Base-by-base conservation (phyloP, 176 grass and related monocot genomes). In the Elymus sibiricus region DNA sequence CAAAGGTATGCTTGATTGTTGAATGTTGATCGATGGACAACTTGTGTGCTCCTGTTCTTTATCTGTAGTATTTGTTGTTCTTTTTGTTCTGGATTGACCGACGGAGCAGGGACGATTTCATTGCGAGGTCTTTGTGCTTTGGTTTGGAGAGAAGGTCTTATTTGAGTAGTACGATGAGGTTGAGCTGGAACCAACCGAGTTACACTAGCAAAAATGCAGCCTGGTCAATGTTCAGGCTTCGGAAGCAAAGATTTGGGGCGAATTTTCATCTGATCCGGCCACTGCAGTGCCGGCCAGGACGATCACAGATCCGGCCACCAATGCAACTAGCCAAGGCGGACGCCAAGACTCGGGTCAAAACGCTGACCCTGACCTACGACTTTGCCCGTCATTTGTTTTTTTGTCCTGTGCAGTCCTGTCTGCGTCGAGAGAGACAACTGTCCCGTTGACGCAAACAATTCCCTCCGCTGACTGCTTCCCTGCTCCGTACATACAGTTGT, bases 271-370 rank as follows among this genome's bases (percentile, higher is more conserved):
- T 9, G 55, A 59, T 59, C 22, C 7, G 22, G 56, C 22, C 56
- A 59, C 55, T n/a, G 55, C 21, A 59, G 21, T 59, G 55, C 55
- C 2, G 5, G 15, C 47, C 47, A 51, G 1, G 1, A 51, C 1
- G 47, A 51, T 51, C 47, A 17, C 47, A 6, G 47, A 17, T 17
- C 10, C 11, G 42, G 11, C 35, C 42, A 43, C 11, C 2, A 3
- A 12, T 12, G 42, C 42, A 43, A 71, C 24, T 47, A 22, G 58
- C 28, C 67, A 29, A 83, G 68, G n/a, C 38, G 0, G 26, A 66
- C 19, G 71, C 71, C 71, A 75, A 75, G 53, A 40, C 4, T 65
- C n/a, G 56, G 64, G 61, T 85, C 83, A 78, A 78, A 85, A 78
- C 25, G 44, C 60, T 78, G 83, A 85, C 83, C 40, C 21, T 14